Evolutionary conservation across 805 yeast species (phyloP).

Genomic region (Kuraishia capsulata): DNA sequence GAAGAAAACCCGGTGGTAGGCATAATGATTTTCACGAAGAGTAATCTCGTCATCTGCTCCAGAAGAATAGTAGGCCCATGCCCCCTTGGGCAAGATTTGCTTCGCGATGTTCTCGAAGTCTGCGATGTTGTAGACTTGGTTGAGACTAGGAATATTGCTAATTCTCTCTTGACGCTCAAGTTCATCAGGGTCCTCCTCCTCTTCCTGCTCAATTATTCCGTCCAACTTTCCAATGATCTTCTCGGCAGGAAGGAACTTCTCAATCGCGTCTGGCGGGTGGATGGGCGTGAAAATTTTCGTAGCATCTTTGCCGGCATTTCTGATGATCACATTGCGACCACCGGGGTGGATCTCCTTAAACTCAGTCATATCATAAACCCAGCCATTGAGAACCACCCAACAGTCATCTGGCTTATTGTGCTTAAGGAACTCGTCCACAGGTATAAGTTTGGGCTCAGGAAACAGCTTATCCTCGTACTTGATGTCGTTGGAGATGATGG

Average conservation of each 20-base stretch:
- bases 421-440: slow-evolving; percentile 24
- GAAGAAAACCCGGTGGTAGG: slow-evolving; percentile 83
- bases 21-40: slow-evolving; percentile 81
- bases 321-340: slow-evolving; percentile 19
- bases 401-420: slow-evolving; percentile 40
- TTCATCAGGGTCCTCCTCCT: slow-evolving; percentile 29
- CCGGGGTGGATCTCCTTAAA: slow-evolving; percentile 28
- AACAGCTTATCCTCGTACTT: not conserved
- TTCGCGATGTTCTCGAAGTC: slow-evolving; percentile 88
- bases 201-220: slow-evolving; percentile 16
- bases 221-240: slow-evolving; percentile 48
- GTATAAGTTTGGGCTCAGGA: slow-evolving; percentile 16
- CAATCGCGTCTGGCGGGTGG: slow-evolving; percentile 84
- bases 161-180: slow-evolving; percentile 29
- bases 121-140: slow-evolving; percentile 63
- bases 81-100: slow-evolving; percentile 63
- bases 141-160: slow-evolving; percentile 56
- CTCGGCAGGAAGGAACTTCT: slow-evolving; percentile 45
- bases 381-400: slow-evolving; percentile 38
- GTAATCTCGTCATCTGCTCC: slow-evolving; percentile 93
- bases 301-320: slow-evolving; percentile 57
- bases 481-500: slow-evolving; percentile 2
- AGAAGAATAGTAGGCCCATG: slow-evolving; percentile 89
- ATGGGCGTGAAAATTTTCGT: slow-evolving; percentile 80
- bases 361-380: slow-evolving; percentile 33